These are phyloP conservation scores for Saturnispora diversa DNA, from an alignment of 805 yeast genomes.

Conservation along the genomic window DNA sequence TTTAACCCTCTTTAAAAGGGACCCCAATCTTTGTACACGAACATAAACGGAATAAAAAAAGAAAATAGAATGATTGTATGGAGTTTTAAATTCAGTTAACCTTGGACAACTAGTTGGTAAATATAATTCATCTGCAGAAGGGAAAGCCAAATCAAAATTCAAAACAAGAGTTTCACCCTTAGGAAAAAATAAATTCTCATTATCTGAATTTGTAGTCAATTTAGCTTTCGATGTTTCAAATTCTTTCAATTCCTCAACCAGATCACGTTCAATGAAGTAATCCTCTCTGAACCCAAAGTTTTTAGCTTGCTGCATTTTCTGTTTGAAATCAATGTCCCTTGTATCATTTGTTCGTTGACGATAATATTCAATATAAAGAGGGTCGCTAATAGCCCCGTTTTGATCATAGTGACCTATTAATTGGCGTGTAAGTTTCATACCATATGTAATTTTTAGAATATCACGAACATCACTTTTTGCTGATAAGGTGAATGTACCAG, in stretches of 20 bases:
- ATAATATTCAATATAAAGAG: background rate
- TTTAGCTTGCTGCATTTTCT: background rate
- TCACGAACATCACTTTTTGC: background rate
- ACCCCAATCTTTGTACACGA: background rate
- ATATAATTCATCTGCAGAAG: background rate
- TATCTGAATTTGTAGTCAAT: background rate
- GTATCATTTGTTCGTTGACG: background rate
- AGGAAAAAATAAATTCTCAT: background rate
- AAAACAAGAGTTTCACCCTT: conserved; percentile 1
- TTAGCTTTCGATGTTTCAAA: too few relatives aligned
- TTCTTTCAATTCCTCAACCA: too few relatives aligned
- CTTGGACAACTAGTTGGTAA: conserved; percentile 6
- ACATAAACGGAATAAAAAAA: too few relatives aligned
- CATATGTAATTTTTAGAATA: conserved; percentile 1
- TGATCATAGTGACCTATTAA: conserved; percentile 1
- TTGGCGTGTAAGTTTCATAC: background rate
- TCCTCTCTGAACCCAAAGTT: background rate
- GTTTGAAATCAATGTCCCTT: background rate
- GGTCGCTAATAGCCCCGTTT: background rate
- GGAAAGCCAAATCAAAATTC: conserved; percentile 1
- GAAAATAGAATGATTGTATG: too few relatives aligned
- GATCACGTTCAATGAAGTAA: too few relatives aligned
- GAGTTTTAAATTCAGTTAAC: too few relatives aligned
- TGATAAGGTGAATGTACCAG: background rate
- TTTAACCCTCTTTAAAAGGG: background rate